Conservation (phyloP, 2,329 filamentous ascomycete species). For the Pseudogymnoascus sp. region DNA sequence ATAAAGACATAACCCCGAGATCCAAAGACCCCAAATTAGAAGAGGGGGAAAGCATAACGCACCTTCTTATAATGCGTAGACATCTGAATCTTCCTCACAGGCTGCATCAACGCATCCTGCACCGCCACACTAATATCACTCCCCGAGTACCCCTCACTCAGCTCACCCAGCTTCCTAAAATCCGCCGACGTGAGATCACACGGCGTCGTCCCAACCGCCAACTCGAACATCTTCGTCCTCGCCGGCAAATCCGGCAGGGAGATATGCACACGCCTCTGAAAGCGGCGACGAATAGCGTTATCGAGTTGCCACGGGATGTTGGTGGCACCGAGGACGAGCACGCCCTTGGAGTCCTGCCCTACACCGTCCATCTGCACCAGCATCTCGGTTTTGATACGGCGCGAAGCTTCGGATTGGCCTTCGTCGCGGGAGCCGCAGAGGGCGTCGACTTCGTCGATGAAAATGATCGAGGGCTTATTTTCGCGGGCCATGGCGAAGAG, state of each 20-base stretch:
- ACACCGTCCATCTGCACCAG: slow-evolving; percentile 99
- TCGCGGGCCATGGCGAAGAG: slow-evolving; percentile 97
- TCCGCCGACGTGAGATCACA: slow-evolving; percentile 74
- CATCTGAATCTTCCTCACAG: slow-evolving; percentile 91
- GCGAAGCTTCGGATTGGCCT: slow-evolving; percentile 94
- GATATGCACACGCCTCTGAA: slow-evolving; percentile 94
- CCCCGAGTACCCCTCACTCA: slow-evolving; percentile 91
- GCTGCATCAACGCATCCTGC: slow-evolving; percentile 95
- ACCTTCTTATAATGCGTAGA: slow-evolving; percentile 97
- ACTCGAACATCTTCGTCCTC: slow-evolving; percentile 84
- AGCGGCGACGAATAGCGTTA: slow-evolving; percentile 87
- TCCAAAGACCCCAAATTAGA: not conserved
- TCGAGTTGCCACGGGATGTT: slow-evolving; percentile 99
- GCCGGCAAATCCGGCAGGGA: slow-evolving; percentile 81
- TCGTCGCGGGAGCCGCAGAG: slow-evolving; percentile 87
- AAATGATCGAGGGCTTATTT: slow-evolving; percentile 96
- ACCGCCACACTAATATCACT: slow-evolving; percentile 95
- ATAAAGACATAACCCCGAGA: not conserved
- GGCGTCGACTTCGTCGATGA: slow-evolving; percentile 96
- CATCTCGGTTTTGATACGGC: slow-evolving; percentile 96
- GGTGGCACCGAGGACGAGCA: slow-evolving; percentile 89
- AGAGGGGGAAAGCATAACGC: slow-evolving; percentile 19
- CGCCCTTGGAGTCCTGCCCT: slow-evolving; percentile 87
- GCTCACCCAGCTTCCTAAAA: slow-evolving; percentile 68
- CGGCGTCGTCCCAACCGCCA: slow-evolving; percentile 87